Percentiles rank a stretch among this genome's conserved stretches.
Evolutionary conservation across 148 eudicot species (phyloP).

Genomic region (Rhododendron kiyosumense): DNA sequence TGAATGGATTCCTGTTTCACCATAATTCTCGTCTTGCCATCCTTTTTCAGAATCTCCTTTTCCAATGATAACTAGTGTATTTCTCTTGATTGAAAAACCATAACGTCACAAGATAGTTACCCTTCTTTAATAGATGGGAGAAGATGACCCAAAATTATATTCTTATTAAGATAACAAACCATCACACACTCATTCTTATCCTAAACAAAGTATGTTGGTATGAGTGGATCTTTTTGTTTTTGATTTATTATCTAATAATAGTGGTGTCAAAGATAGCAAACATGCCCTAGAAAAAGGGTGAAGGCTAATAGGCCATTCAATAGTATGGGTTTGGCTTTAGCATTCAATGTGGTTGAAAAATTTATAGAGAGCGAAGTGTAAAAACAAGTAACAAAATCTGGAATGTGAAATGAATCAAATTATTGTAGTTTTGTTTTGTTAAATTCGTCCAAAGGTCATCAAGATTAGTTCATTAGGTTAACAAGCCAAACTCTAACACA

Average conservation of each 20-base stretch:
- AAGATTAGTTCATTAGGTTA: background rate
- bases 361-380: background rate
- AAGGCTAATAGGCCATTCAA: background rate
- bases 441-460: background rate
- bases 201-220: background rate
- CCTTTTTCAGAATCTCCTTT: background rate
- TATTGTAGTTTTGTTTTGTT: background rate
- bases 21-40: background rate
- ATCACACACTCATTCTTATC: background rate
- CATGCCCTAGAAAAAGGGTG: background rate
- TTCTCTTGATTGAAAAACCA: background rate
- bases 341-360: background rate
- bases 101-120: background rate
- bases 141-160: background rate
- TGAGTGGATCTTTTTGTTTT: background rate
- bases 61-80: background rate
- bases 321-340: background rate
- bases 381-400: background rate
- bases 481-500: background rate
- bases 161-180: background rate
- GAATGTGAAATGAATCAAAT: background rate
- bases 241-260: background rate
- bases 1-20: background rate
- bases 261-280: background rate
- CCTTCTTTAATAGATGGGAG: background rate